Evolutionary conservation across 805 yeast species (phyloP), one percentile per base, ranked within the genome.

Genomic region (Lipomyces mesembrius): DNA sequence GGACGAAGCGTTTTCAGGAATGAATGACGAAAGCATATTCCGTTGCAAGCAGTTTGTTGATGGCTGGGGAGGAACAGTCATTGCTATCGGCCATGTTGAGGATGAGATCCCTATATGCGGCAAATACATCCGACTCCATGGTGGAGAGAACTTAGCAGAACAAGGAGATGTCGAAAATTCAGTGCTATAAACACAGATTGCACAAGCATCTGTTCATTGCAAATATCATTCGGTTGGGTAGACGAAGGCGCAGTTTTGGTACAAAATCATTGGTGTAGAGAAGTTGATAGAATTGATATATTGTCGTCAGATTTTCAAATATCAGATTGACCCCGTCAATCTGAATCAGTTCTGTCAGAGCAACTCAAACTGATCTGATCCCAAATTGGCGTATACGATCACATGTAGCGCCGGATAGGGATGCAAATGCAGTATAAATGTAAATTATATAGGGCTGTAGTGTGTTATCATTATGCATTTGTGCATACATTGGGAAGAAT

Each of bases 1-100:
- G 2, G 99, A 94, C 77, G 99, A 94, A 79, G 96, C 98, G 0
- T 86, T 94, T 66, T 90, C 97, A 27, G 96, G 92, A 17, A 91
- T 94, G 95, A 90, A 89, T 52, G 88, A 86, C 62, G 84, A 82
- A 25, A 82, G 84, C 43, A 81, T 88, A 66, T 80, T 80, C 52
- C 81, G 79, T 59, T 89, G 92, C 63, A 87, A 87, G 71, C 79
- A 80, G 39, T 72, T 87, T 6, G 76, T 86, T 17, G 76, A 83
- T 34, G 78, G 83, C 49, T 87, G 87, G 84, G 83, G 84, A 1
- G 90, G 96, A 0, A 88, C 97, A 0, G 87, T 88, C 2, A 82
- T 94, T 46, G 82, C 89, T 0, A 89, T 95, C 29, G 97, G 97
- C 0, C 99, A 94, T 76, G 83, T 92, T 35, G 86, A 84, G 29